Evolutionary conservation across 1,284 basidiomycete genomes (phyloP), one percentile per base, ranked within the genome.

Genomic region (Trichosporon sp.): DNA sequence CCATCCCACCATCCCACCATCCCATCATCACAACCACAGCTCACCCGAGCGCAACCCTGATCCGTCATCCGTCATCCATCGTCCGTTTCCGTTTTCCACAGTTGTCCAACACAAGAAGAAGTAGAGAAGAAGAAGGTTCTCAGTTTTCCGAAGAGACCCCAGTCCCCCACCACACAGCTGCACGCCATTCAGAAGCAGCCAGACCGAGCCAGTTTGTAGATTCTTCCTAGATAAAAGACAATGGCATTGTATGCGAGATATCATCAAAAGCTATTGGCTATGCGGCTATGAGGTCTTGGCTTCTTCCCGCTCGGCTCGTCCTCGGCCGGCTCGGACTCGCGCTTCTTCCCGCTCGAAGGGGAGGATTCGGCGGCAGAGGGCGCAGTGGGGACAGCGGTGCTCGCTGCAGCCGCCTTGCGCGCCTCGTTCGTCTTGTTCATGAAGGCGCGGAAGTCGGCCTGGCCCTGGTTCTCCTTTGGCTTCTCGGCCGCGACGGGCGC

Each of bases 391-490:
- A 6, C 32, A 35, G 26, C 11, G 4, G 68, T 26, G 31, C 26
- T 26, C 16, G 51, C 14, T n/a, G 31, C 65, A 2, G 76, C 77
- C 26, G 72, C 76, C 72, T 75, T 73, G 35, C 80, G 65, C 70
- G 79, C 70, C 67, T 78, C 74, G 69, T 81, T 81, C 70, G 80
- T 81, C 10, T 76, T 77, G n/a, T 71, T 73, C 59, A 84, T 75
- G 65, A 83, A 74, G n/a, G 78, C 78, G 48, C 82, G 73, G 71
- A 84, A 84, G 35, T 76, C 76, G 68, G 79, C 76, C 70, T 83
- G 82, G 4, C 77, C 77, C 19, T 71, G 64, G 3, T 48, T 65
- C 16, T 38, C 67, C 2, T 69, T 65, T 32, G 61, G 68, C 19
- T 67, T 46, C 11, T 69, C 16, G 43, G 56, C 66, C 11, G 67